Conservation (phyloP, 2,329 filamentous ascomycete genomes). For the Graphiopsis chlorocephala region DNA sequence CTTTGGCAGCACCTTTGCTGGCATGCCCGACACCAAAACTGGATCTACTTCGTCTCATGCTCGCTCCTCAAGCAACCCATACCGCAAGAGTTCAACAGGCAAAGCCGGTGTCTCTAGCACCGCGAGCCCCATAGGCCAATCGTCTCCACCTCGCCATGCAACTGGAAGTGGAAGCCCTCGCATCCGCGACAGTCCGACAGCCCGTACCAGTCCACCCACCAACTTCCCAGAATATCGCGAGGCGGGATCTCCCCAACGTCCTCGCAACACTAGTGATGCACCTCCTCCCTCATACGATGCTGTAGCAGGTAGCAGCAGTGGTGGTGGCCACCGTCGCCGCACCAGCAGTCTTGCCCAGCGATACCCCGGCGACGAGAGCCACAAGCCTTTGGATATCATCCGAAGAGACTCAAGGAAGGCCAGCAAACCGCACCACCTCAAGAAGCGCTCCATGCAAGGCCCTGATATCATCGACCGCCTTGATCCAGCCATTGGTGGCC, state of each 20-base stretch:
- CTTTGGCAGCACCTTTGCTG: conserved; percentile 49
- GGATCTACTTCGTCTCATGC: conserved; percentile 7
- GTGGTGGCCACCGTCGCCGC: conserved; percentile 37
- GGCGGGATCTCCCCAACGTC: conserved; percentile 9
- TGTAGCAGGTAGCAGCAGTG: conserved; percentile 23
- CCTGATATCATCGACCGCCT: conserved; percentile 79
- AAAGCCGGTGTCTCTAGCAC: neutral
- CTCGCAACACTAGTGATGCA: conserved; percentile 18
- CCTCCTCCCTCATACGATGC: conserved; percentile 28
- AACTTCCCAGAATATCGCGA: conserved; percentile 50
- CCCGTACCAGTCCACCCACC: conserved; percentile 18
- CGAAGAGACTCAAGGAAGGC: conserved; percentile 62
- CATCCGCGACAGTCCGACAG: conserved; percentile 1
- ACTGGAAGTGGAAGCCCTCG: conserved; percentile 8
- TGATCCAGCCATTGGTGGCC: conserved; percentile 62
- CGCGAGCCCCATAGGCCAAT: conserved; percentile 1
- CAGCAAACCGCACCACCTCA: conserved; percentile 64
- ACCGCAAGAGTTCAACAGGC: conserved; percentile 24
- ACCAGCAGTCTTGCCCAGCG: conserved; percentile 57
- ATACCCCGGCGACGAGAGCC: conserved; percentile 63
- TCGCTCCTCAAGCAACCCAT: conserved; percentile 42
- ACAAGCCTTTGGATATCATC: conserved; percentile 66
- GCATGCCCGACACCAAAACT: conserved; percentile 35
- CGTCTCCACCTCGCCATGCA: neutral
- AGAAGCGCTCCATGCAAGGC: conserved; percentile 62